Base-by-base conservation (phyloP, 495 filamentous ascomycete genomes). In the Penicillium antarcticum region DNA sequence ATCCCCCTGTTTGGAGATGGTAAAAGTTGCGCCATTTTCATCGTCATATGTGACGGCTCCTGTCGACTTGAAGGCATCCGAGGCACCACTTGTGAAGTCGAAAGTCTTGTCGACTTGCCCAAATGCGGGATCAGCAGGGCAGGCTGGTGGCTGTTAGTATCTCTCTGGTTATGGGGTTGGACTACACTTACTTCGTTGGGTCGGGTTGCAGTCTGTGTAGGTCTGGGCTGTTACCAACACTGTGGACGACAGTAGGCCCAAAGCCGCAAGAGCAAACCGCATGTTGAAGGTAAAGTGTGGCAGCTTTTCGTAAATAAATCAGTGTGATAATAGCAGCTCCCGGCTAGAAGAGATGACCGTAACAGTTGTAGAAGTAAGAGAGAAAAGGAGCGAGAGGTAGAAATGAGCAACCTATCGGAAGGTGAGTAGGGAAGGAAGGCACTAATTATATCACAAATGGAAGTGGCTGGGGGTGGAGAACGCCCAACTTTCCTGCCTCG, bases 1-100 rank as follows among this genome's bases (percentile, higher is more conserved):
- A 66, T 98, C 91, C 35, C 91, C 90, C 43, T 83, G 68, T 58
- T 86, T 77, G n/a, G 84, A 73, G 38, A 98, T 85, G n/a, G 89
- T 90, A 68, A 97, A 96, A 5, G 75, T 78, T 12, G 80, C 91
- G 38, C 95, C 94, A 66, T 89, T 84, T 23, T 79, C 76, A 55
- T 19, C 38, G 45, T 80, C 83, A 68, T 91, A 96, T 0, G 84
- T 81, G 12, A 78, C 70, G 40, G 76, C 81, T 48, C 88, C 88
- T 41, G 79, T 73, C 2, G 82, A 63, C 7, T 82, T 84, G 66
- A 95, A 96, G 26, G 83, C 85, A 34, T 78, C 77, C 7, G 83
- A 84, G 18, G 69, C 54, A 52, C 90, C 89, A 56, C 80, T 67
- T 18, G 85, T 87, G 70, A 97, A 95, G 70, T 95, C 89, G 69